Conservation (phyloP, 148 eudicot genomes). For the Cornus suecica region DNA sequence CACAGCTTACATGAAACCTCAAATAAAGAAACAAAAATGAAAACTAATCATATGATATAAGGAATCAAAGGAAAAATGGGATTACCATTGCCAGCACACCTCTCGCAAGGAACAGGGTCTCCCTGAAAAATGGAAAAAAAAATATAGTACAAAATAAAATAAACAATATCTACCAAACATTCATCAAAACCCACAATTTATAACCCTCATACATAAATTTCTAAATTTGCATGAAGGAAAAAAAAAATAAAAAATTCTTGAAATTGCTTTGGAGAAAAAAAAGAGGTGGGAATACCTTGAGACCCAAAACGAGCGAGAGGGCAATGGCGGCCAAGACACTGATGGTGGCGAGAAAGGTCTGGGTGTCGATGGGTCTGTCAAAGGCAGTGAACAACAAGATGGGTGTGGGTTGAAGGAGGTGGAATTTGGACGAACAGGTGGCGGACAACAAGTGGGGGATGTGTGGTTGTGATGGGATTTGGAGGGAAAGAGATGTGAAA, state of each 20-base stretch:
- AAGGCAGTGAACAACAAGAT: conserved; percentile 47
- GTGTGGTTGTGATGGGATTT: conserved; percentile 16
- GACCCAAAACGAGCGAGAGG: conserved; percentile 80
- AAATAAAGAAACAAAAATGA: neutral
- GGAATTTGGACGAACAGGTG: conserved; percentile 25
- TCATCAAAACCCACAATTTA: conserved; percentile 18
- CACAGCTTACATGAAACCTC: neutral
- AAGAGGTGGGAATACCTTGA: conserved; percentile 44
- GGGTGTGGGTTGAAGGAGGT: conserved; percentile 31
- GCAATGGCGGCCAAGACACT: conserved; percentile 79
- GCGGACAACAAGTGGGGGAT: conserved; percentile 20
- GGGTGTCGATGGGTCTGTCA: conserved; percentile 65
- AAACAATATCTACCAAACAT: conserved; percentile 37
- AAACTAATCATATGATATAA: neutral
- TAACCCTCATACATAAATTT: neutral
- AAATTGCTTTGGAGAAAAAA: neutral
- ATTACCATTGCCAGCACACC: conserved; percentile 86
- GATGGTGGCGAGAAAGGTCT: conserved; percentile 63
- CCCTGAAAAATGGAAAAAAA: conserved; percentile 59
- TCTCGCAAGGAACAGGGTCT: conserved; percentile 87
- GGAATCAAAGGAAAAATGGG: neutral
- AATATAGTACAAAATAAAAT: conserved; percentile 20
- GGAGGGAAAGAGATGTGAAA: neutral
- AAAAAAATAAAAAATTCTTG: neutral
- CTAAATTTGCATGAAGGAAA: neutral